Evolutionary conservation across 345 rosid species (phyloP).

Genomic region (Eucalyptus pumila): DNA sequence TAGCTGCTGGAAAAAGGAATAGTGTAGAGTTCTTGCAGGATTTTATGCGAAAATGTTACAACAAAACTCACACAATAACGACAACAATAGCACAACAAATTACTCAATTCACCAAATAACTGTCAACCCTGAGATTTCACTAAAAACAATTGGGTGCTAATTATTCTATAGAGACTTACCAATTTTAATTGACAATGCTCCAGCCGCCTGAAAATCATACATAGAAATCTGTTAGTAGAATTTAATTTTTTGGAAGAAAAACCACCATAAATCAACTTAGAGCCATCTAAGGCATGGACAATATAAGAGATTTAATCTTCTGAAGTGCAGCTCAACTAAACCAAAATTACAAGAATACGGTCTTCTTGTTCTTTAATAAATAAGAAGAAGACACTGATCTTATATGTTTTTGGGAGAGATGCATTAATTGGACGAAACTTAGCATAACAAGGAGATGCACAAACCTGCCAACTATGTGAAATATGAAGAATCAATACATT

Average conservation of each 20-base stretch:
- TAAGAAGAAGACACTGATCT: background rate
- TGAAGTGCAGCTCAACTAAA: background rate
- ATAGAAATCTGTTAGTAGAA: background rate
- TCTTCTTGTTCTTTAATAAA: background rate
- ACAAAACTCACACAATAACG: background rate
- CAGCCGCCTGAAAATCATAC: conserved; percentile 67
- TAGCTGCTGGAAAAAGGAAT: background rate
- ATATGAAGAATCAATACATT: background rate
- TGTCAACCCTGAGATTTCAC: background rate
- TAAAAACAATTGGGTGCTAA: background rate
- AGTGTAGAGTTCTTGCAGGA: background rate
- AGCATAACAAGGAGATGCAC: background rate
- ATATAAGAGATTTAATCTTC: background rate
- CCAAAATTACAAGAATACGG: background rate
- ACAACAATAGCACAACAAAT: background rate
- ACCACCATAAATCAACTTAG: background rate
- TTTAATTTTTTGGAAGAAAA: background rate
- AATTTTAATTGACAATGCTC: conserved; percentile 81
- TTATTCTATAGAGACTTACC: conserved; percentile 40
- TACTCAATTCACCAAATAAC: background rate
- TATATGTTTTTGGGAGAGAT: background rate
- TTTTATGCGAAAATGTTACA: background rate
- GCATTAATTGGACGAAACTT: background rate
- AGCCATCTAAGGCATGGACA: background rate
- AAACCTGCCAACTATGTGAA: background rate